Base-by-base conservation (phyloP, 371 early-diverging fungal species). In the Mucor sp. region DNA sequence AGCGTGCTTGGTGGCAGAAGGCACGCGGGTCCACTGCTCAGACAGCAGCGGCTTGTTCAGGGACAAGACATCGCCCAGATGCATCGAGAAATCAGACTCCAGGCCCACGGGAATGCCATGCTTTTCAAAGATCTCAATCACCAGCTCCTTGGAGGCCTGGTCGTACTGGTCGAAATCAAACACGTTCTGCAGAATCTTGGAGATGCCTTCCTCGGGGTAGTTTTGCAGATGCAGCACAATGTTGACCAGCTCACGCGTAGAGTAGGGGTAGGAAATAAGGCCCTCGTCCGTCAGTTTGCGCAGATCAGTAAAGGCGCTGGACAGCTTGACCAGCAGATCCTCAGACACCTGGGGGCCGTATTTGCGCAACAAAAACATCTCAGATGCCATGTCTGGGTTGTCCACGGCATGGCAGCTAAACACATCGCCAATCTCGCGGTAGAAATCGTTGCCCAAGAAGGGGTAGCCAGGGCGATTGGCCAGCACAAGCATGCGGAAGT, bases 151-250 rank as follows among this genome's bases (percentile, higher is more conserved):
- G 41, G 87, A 85, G 14, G 86, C 89, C 17, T 80, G 75, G 59
- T 88, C 88, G 61, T 92, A 91, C 63, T 88, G 90, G 72, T 94
- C 94, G 72, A 93, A 94, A 69, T 94, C 94, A 75, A 94, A 93
- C 0, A 94, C 92, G 62, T 94, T 94, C 63, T 90, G 88, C 48
- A 94, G 74, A 19, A 90, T 89, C 56, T 88, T 86, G 48, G 90
- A 86, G 28, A 93, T 85, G 19, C 90, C 88, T 72, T 93, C 93
- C 35, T 84, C 82, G 14, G 94, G 94, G 68, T 85, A 94, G 21
- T 67, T 78, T 74, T 93, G 87, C 80, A 92, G 83, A 71, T 93
- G 93, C 28, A 84, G 82, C 11, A 92, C 93, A 67, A 94, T 85
- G 53, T 92, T 91, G 32, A 94, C 92, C 39, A 94, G 75, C 71